These are phyloP conservation scores for Stagonosporopsis cucurbitacearum DNA, from an alignment of 2,329 filamentous ascomycete species.

Conservation along the genomic window DNA sequence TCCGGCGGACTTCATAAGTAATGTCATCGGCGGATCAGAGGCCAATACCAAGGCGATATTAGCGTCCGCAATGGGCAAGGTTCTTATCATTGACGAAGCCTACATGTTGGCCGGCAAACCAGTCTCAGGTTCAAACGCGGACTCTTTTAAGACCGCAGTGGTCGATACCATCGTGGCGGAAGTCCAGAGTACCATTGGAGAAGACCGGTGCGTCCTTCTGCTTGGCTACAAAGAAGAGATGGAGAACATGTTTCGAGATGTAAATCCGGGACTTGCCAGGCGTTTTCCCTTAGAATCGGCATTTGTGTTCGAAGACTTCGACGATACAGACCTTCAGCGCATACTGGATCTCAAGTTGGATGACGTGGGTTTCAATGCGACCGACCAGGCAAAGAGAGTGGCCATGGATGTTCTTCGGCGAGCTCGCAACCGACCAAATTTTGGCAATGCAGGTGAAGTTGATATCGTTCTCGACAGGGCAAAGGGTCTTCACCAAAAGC, in stretches of 20 bases:
- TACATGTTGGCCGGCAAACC: slow-evolving; percentile 65
- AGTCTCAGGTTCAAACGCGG: slow-evolving; percentile 29
- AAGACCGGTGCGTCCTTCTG: slow-evolving; percentile 75
- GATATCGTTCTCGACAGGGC: slow-evolving; percentile 69
- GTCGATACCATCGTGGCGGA: slow-evolving; percentile 78
- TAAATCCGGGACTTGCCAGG: slow-evolving; percentile 72
- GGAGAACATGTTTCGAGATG: slow-evolving; percentile 74
- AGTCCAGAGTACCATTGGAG: slow-evolving; percentile 71
- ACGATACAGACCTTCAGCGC: slow-evolving; percentile 60
- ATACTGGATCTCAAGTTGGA: slow-evolving; percentile 71
- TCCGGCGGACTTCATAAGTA: slow-evolving; percentile 75
- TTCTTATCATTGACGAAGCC: slow-evolving; percentile 81
- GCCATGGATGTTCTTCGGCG: slow-evolving; percentile 67
- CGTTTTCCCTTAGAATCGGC: slow-evolving; percentile 69
- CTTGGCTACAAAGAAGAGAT: slow-evolving; percentile 75
- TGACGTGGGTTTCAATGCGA: slow-evolving; percentile 60
- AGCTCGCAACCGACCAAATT: slow-evolving; percentile 68
- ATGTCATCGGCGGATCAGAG: slow-evolving; percentile 70
- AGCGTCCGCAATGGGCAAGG: slow-evolving; percentile 70
- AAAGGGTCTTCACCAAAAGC: slow-evolving; percentile 60
- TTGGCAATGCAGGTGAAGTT: slow-evolving; percentile 77
- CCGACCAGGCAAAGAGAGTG: slow-evolving; percentile 56
- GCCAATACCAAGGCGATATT: slow-evolving; percentile 75
- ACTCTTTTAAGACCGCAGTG: slow-evolving; percentile 67
- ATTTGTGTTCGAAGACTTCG: slow-evolving; percentile 74